A percentile compares a stretch with the other conserved stretches of the same genome.
Conservation (phyloP, 2,329 filamentous ascomycete genomes). For the Hansfordia pulvinata region DNA sequence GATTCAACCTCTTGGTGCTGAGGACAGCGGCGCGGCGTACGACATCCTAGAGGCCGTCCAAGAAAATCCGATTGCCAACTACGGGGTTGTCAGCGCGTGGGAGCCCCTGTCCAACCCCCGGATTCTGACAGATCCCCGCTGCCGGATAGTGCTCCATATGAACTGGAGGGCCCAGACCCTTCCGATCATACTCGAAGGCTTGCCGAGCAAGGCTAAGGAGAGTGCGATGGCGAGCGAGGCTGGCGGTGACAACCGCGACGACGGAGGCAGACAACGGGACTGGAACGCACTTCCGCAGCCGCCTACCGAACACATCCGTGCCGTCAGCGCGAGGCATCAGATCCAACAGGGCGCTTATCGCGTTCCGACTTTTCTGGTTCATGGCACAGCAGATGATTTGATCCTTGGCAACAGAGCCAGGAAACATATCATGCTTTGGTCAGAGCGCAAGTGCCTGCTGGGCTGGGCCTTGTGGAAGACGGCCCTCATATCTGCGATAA, state of each 20-base stretch:
- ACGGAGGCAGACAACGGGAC: too few species aligned
- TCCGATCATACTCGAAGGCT: constrained; percentile 11
- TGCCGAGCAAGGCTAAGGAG: constrained; percentile 6
- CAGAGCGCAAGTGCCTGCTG: constrained; percentile 3
- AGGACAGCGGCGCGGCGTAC: constrained; percentile 8
- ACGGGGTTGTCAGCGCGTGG: constrained; percentile 6
- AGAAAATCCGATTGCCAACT: constrained; percentile 11
- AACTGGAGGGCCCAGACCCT: constrained; percentile 15
- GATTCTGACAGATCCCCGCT: constrained; percentile 10
- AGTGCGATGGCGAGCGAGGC: background rate
- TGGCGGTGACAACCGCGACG: too few species aligned
- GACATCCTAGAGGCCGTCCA: constrained; percentile 14
- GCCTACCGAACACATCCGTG: constrained; percentile 4
- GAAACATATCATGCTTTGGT: constrained; percentile 8
- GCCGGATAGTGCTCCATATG: constrained; percentile 15
- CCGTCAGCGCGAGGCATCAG: constrained; percentile 12
- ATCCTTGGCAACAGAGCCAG: constrained; percentile 11
- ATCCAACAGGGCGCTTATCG: constrained; percentile 10
- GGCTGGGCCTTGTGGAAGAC: constrained; percentile 4
- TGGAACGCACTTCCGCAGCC: constrained; percentile 7
- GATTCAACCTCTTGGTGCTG: constrained; percentile 7
- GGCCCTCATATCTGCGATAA: constrained; percentile 6
- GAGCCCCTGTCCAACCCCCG: constrained; percentile 3
- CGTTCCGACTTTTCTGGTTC: constrained; percentile 16
- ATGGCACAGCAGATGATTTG: constrained; percentile 13